Conservation (phyloP, 768 basidiomycete genomes). For the Pisolithus tinctorius region DNA sequence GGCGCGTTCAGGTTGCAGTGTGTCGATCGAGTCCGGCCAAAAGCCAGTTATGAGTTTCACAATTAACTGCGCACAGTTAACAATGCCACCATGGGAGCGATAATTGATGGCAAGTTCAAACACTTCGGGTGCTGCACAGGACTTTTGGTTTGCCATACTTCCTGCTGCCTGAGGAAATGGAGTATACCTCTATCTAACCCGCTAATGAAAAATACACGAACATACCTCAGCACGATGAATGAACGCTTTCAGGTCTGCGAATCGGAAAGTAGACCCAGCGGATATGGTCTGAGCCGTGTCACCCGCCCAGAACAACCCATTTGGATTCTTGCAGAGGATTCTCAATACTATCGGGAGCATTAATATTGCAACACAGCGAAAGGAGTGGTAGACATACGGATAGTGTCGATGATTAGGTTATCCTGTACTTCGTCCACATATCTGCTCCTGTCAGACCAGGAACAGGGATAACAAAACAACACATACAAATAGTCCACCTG, state of each 20-base stretch:
- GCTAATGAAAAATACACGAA: constrained; percentile 13
- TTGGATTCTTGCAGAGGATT: constrained; percentile 50
- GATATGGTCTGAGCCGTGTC: constrained; percentile 78
- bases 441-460: constrained; percentile 14
- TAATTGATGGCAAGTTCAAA: constrained; percentile 59
- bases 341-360: constrained; percentile 43
- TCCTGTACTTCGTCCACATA: constrained; percentile 76
- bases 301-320: constrained; percentile 73
- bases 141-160: neutral
- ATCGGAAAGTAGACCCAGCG: constrained; percentile 64
- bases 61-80: constrained; percentile 59
- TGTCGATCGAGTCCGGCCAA: constrained; percentile 62
- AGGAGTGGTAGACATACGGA: constrained; percentile 32
- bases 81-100: constrained; percentile 67
- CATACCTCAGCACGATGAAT: constrained; percentile 55
- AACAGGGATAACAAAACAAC: neutral
- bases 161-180: neutral
- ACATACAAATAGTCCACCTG: constrained; percentile 53
- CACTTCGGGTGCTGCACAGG: constrained; percentile 22
- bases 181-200: neutral
- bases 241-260: constrained; percentile 65
- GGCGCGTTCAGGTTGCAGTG: constrained; percentile 47
- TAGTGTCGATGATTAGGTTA: constrained; percentile 57
- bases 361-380: neutral
- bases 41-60: constrained; percentile 54